Evolutionary conservation across 2,329 filamentous ascomycete genomes (phyloP), one percentile per base, ranked within the genome.

Genomic region (Pseudogymnoascus sp.): DNA sequence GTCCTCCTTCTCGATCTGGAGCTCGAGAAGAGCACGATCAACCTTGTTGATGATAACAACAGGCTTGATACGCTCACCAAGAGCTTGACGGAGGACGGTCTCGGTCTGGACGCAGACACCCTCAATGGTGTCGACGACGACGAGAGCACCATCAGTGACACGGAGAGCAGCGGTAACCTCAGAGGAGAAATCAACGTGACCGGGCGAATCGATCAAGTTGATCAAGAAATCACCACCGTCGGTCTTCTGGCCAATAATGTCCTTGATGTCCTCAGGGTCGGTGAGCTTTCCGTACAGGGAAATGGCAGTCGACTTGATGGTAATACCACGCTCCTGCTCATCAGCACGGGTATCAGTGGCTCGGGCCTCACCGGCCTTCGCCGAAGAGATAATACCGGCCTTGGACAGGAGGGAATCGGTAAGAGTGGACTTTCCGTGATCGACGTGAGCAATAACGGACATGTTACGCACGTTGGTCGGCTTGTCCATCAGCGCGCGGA

Each of bases 41-140:
- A 99, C 94, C 90, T 99, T 99, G 92, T 99, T 99, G 87, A 99
- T 97, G 81, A 97, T 90, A 78, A 97, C 87, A 76, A 99, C 93
- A 75, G 94, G 94, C 90, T 97, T 97, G 82, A 99, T 99, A 83
- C 94, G 93, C 88, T 99, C 94, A 87, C 91, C 90, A 73, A 99
- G 91, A 79, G 94, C 93, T 85, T 99, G 94, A 78, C 94, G 92
- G 72, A 99, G 87, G 75, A 99, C 94, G 76, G 94, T 99, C 89
- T 99, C 94, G 77, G 94, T 99, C 86, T 99, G 94, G 78, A 99
- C 94, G 81, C 94, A 99, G 74, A 99, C 95, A 92, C 94, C 94
- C 82, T 97, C 94, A 73, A 99, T 90, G 80, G 92, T 97, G 84
- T 99, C 94, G 83, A 99, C 94, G 82, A 99, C 94, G 76, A 99